Evolutionary conservation across 805 yeast genomes (phyloP).

Genomic region (Brettanomyces naardenensis): DNA sequence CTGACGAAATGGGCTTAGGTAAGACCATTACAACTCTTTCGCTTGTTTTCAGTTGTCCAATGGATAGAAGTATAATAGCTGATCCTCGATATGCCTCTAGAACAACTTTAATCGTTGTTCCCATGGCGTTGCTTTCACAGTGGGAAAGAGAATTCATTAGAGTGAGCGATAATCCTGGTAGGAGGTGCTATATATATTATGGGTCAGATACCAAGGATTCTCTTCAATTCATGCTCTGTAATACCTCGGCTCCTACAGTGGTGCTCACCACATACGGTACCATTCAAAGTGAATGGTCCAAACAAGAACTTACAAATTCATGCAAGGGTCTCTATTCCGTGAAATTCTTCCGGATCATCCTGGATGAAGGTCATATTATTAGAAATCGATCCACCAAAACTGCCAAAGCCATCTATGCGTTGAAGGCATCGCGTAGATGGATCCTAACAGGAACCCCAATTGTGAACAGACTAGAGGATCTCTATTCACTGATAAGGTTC

Average conservation of each 20-base stretch:
- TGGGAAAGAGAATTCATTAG: constrained; percentile 79
- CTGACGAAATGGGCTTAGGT: constrained; percentile 97
- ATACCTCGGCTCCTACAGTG: constrained; percentile 49
- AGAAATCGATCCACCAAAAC: constrained; percentile 74
- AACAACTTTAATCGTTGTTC: constrained; percentile 76
- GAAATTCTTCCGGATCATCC: constrained; percentile 56
- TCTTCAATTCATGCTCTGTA: constrained; percentile 37
- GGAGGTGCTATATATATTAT: constrained; percentile 57
- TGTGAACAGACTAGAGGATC: constrained; percentile 79
- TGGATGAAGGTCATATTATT: constrained; percentile 90
- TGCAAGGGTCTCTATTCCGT: constrained; percentile 59
- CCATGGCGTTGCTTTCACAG: constrained; percentile 85
- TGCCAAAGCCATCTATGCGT: constrained; percentile 64
- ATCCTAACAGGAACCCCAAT: constrained; percentile 90
- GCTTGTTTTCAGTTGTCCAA: constrained; percentile 57
- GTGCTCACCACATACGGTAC: constrained; percentile 86
- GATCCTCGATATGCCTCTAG: constrained; percentile 46
- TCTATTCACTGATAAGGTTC: constrained; percentile 69
- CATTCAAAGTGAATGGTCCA: constrained; percentile 65
- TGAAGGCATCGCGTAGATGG: constrained; percentile 70
- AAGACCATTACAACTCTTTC: constrained; percentile 83
- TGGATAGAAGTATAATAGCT: constrained; percentile 27
- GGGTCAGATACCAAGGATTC: constrained; percentile 55
- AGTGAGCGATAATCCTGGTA: constrained; percentile 34
- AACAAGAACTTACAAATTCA: constrained; percentile 27